A percentile compares a stretch with the other conserved stretches of the same genome.
Conservation (phyloP, 371 early-diverging fungal species). For the Mucor racemosus region DNA sequence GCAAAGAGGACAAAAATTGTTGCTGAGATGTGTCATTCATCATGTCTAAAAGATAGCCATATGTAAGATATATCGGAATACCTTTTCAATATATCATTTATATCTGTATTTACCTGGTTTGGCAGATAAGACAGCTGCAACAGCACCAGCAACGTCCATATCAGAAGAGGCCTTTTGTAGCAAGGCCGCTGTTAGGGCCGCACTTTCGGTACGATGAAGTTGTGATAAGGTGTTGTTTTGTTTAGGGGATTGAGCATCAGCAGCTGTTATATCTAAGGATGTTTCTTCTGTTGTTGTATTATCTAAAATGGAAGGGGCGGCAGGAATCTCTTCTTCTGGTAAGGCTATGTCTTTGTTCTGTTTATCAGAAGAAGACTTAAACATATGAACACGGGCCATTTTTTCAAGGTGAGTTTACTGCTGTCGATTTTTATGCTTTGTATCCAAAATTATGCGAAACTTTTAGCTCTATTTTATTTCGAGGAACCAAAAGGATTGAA, state of each 20-base stretch:
- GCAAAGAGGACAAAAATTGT: conserved; percentile 13
- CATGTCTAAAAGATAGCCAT: not conserved
- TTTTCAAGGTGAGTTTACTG: conserved; percentile 1
- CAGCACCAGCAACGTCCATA: conserved; percentile 40
- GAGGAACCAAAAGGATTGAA: conserved; percentile 8
- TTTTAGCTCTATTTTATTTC: conserved; percentile 3
- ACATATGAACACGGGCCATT: conserved; percentile 35
- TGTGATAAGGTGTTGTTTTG: not conserved
- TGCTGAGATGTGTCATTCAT: conserved; percentile 16
- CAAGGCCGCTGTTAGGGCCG: conserved; percentile 37
- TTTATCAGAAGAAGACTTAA: conserved; percentile 21
- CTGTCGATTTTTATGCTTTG: not conserved
- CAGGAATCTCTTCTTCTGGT: conserved; percentile 13
- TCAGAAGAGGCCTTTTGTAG: conserved; percentile 29
- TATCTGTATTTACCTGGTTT: conserved; percentile 34
- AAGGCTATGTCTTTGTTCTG: conserved; percentile 4
- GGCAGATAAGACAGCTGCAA: conserved; percentile 43
- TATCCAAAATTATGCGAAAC: conserved; percentile 17
- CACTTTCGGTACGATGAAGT: conserved; percentile 12
- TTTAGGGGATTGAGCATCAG: conserved; percentile 8
- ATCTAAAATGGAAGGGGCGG: conserved; percentile 9
- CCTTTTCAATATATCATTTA: too few relatives aligned
- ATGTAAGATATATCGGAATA: not conserved
- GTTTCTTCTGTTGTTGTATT: conserved; percentile 5
- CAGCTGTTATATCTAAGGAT: conserved; percentile 3